These are phyloP conservation scores for Saksenaea oblongispora DNA, from an alignment of 371 early-diverging fungal species.

Conservation along the genomic window DNA sequence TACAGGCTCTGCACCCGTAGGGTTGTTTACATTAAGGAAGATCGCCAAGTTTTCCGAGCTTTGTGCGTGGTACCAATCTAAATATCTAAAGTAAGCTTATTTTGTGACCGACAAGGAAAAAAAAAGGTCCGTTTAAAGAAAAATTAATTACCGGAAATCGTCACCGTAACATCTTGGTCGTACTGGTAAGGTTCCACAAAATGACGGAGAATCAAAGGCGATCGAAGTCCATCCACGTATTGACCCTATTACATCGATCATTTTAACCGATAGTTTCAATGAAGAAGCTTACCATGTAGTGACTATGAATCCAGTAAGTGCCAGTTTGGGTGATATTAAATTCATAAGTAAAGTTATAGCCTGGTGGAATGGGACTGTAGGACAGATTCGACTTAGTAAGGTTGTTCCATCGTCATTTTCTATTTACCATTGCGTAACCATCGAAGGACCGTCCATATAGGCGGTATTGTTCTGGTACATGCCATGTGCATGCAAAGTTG, in stretches of 20 bases:
- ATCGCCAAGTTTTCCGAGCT: conserved; percentile 37
- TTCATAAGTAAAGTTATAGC: conserved; percentile 62
- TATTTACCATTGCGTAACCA: conserved; percentile 62
- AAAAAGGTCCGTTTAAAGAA: neutral
- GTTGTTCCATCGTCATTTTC: neutral
- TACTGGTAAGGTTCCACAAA: conserved; percentile 64
- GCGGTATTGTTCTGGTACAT: conserved; percentile 61
- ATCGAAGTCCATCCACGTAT: conserved; percentile 82
- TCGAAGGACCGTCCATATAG: conserved; percentile 65
- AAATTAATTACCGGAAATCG: conserved; percentile 47
- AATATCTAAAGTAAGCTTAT: conserved; percentile 8
- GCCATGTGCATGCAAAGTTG: conserved; percentile 72
- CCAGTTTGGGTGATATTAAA: conserved; percentile 67
- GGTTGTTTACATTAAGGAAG: conserved; percentile 61
- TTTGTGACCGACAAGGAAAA: neutral
- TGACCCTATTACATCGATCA: conserved; percentile 54
- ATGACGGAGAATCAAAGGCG: conserved; percentile 72
- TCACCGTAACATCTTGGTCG: conserved; percentile 69
- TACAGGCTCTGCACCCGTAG: conserved; percentile 68
- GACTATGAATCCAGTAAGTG: conserved; percentile 80
- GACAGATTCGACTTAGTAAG: neutral
- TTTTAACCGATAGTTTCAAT: neutral
- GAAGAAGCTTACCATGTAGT: conserved; percentile 40
- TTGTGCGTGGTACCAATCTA: conserved; percentile 70
- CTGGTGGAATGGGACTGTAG: conserved; percentile 36